Conservation (phyloP, 495 filamentous ascomycete species). For the Hamigera avellanea region DNA sequence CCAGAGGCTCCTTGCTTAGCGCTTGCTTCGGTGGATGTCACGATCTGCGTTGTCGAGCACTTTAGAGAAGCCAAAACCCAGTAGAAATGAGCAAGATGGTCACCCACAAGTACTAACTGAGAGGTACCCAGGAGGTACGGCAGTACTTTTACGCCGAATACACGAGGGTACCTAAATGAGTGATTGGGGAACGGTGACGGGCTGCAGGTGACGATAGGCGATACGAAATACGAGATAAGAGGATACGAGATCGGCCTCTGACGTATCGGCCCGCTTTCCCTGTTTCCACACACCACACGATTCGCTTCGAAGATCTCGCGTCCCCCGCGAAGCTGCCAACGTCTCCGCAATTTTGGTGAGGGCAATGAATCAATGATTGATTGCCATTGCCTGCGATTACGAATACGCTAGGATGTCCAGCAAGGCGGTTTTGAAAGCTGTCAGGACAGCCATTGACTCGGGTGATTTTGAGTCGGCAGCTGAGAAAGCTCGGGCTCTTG, state of each 20-base stretch:
- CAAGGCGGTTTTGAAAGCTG: constrained; percentile 77
- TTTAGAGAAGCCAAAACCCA: no score
- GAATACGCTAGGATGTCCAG: constrained; percentile 36
- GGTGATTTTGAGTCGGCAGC: constrained; percentile 68
- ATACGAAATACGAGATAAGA: constrained; percentile 5
- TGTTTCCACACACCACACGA: constrained; percentile 1
- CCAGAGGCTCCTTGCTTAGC: no score
- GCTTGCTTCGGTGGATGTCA: no score
- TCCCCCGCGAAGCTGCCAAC: background rate
- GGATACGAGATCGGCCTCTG: constrained; percentile 2
- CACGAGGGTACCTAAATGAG: no score
- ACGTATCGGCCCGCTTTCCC: constrained; percentile 1
- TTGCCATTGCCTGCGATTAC: background rate
- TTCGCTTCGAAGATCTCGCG: background rate
- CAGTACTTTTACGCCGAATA: no score
- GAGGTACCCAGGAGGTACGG: no score
- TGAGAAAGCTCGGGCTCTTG: constrained; percentile 49
- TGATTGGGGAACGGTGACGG: background rate
- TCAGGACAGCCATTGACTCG: constrained; percentile 65
- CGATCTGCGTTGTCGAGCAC: no score
- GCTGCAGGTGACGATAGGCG: background rate
- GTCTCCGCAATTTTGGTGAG: background rate
- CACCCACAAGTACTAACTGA: no score
- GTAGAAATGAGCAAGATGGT: no score
- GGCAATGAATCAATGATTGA: background rate